A percentile compares a stretch with the other conserved stretches of the same genome.
Evolutionary conservation across 768 basidiomycete genomes (phyloP).

Genomic region (Thelephora ganbajun): DNA sequence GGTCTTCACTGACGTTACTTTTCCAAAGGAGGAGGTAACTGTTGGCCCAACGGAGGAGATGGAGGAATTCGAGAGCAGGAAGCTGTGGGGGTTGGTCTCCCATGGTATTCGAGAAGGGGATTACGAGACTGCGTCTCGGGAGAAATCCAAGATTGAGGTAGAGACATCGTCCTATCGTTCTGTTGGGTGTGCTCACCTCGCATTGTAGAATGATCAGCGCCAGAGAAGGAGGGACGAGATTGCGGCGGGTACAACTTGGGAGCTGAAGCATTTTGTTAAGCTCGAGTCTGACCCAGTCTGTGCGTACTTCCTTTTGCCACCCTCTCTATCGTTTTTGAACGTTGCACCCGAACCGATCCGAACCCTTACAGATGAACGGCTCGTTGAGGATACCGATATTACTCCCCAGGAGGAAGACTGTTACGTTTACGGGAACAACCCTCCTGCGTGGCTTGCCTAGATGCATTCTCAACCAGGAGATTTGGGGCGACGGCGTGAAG

Average conservation of each 20-base stretch:
- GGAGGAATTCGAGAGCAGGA: slow-evolving; percentile 78
- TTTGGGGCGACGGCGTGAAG: too few species aligned
- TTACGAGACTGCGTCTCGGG: slow-evolving; percentile 79
- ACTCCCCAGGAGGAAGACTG: slow-evolving; percentile 61
- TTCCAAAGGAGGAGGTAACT: slow-evolving; percentile 61
- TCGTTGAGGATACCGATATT: slow-evolving; percentile 48
- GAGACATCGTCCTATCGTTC: slow-evolving; percentile 6
- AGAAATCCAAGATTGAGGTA: slow-evolving; percentile 92
- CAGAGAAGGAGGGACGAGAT: slow-evolving; percentile 75
- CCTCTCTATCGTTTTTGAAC: slow-evolving; percentile 2
- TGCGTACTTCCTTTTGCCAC: slow-evolving; percentile 24
- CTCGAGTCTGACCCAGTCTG: slow-evolving; percentile 61
- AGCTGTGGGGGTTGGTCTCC: slow-evolving; percentile 74
- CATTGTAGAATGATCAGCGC: slow-evolving; percentile 74
- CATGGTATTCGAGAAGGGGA: slow-evolving; percentile 86
- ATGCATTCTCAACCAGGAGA: too few species aligned
- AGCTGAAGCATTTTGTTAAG: slow-evolving; percentile 62
- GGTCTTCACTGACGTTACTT: slow-evolving; percentile 65
- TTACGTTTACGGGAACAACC: slow-evolving; percentile 55
- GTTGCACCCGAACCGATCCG: background rate
- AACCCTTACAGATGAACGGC: slow-evolving; percentile 39
- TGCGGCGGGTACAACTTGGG: slow-evolving; percentile 60
- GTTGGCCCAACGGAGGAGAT: slow-evolving; percentile 47
- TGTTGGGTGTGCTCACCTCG: background rate
- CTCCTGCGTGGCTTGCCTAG: background rate